Conservation (phyloP, 208 protist species). For the Entamoeba invadens region DNA sequence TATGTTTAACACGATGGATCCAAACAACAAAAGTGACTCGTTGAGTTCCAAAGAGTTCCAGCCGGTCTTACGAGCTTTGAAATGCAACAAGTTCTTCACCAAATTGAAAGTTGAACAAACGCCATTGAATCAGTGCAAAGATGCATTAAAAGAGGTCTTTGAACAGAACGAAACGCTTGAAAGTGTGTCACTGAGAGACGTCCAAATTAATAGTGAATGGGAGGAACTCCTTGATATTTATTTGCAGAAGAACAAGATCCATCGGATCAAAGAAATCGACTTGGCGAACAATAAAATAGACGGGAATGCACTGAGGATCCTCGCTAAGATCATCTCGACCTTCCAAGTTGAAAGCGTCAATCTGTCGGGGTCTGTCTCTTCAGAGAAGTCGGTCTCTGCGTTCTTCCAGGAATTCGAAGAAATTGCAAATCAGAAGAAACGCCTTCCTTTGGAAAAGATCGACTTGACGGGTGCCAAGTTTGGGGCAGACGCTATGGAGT, state of each 20-base stretch:
- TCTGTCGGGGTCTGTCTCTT: not conserved
- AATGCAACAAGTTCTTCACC: not conserved
- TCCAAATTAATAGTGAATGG: not conserved
- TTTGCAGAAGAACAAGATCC: not conserved
- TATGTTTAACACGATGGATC: not conserved
- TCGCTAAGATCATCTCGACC: not conserved
- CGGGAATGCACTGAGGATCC: not conserved
- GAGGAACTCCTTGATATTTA: not conserved
- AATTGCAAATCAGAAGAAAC: not conserved
- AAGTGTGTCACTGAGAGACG: not conserved
- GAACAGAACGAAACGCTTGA: not conserved
- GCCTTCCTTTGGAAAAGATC: not conserved
- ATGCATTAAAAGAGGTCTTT: not conserved
- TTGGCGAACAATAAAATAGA: not conserved
- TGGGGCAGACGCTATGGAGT: not conserved
- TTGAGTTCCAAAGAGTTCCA: not conserved
- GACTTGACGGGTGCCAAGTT: not conserved
- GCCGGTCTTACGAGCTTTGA: not conserved
- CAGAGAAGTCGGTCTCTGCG: not conserved
- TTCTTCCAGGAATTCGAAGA: not conserved
- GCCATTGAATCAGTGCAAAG: not conserved
- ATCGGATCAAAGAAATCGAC: not conserved
- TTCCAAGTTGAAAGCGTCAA: not conserved
- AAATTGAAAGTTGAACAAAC: not conserved
- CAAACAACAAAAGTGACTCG: not conserved